Conservation (phyloP, 129 eudicot species). For the Saposhnikovia divaricata region DNA sequence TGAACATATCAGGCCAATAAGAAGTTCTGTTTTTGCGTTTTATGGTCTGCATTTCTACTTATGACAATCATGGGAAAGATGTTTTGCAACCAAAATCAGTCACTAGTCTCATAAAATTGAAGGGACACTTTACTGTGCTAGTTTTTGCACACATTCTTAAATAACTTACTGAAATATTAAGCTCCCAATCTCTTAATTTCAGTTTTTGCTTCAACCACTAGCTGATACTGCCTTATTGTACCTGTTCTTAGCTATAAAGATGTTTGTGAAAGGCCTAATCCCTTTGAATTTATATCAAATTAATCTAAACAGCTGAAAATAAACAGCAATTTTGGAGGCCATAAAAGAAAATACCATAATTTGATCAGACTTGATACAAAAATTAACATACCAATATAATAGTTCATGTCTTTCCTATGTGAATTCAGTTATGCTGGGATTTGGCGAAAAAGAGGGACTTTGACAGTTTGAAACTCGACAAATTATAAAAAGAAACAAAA, state of each 20-base stretch:
- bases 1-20: neutral
- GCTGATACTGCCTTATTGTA: neutral
- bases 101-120: neutral
- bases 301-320: neutral
- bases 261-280: neutral
- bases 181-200: neutral
- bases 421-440: neutral
- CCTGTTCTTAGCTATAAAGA: neutral
- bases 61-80: neutral
- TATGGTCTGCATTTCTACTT: neutral
- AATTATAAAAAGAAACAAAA: neutral
- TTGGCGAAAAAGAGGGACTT: neutral
- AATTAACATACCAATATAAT: neutral
- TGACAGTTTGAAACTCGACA: neutral
- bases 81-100: conserved; percentile 1
- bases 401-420: neutral
- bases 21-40: neutral
- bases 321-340: neutral
- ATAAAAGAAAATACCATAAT: no score
- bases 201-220: neutral
- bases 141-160: neutral
- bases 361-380: neutral
- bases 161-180: neutral
- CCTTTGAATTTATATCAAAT: neutral
- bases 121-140: neutral